These are phyloP conservation scores for Skeletonema costatum DNA, from an alignment of 108 stramenopile species.

Conservation along the genomic window DNA sequence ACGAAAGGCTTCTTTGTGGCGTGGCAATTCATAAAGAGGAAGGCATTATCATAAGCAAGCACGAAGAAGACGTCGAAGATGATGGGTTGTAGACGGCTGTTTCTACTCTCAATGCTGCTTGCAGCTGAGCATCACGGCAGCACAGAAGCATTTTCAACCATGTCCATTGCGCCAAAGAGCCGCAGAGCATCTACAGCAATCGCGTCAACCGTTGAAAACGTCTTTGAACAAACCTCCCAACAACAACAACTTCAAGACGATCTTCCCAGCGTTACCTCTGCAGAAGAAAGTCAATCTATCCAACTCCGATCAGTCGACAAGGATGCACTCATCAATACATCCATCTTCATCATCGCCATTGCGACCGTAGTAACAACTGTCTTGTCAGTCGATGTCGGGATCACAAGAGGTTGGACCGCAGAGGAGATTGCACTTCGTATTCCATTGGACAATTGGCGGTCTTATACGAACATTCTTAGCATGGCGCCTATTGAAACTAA, in stretches of 20 bases:
- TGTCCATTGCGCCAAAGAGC: background rate
- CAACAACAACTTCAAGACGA: background rate
- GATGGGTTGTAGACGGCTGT: background rate
- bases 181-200: background rate
- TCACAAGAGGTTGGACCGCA: conserved; percentile 45
- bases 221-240: background rate
- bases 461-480: conserved; percentile 41
- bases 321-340: conserved; percentile 27
- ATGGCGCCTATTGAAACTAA: conserved; percentile 57
- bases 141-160: background rate
- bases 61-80: background rate
- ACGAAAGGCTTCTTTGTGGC: too few species aligned
- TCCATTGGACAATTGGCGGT: conserved; percentile 53
- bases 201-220: background rate
- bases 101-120: background rate
- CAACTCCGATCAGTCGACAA: conserved; percentile 18
- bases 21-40: too few species aligned
- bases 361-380: conserved; percentile 25
- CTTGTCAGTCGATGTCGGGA: conserved; percentile 37
- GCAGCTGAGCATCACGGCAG: background rate
- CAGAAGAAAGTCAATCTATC: background rate
- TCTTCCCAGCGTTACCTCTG: background rate
- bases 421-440: conserved; percentile 52
- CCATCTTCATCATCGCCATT: conserved; percentile 27
- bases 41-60: background rate